phyloP scores from a whole-genome alignment of 805 yeast genomes.

The Maudiozyma turicensis region DNA sequence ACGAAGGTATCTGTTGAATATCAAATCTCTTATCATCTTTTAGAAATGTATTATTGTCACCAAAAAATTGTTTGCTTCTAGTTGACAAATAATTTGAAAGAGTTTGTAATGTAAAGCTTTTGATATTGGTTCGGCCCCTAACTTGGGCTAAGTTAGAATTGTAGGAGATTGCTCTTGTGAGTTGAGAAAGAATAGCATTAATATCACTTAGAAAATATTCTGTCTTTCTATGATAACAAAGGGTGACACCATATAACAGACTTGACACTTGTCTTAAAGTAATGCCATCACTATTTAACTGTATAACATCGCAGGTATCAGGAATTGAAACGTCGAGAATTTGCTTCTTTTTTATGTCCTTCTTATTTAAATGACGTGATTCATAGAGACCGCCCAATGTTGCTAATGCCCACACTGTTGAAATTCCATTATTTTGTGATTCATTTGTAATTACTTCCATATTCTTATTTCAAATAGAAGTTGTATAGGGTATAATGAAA shows the following conservation, averaged over 20 bases:
- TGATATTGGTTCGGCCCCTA: neutral
- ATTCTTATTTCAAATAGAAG: too few relatives aligned
- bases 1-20: slow-evolving; percentile 12
- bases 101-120: neutral
- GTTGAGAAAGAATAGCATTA: slow-evolving; percentile 13
- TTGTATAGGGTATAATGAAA: neutral
- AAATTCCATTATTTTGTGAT: slow-evolving; percentile 6
- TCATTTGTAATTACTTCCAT: neutral
- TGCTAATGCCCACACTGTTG: slow-evolving; percentile 27
- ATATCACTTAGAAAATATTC: slow-evolving; percentile 25
- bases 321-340: slow-evolving; percentile 27
- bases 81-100: neutral
- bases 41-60: slow-evolving; percentile 5
- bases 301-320: slow-evolving; percentile 20
- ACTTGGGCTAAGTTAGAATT: neutral
- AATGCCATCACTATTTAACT: slow-evolving; percentile 11
- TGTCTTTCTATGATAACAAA: slow-evolving; percentile 26
- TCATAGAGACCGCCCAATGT: slow-evolving; percentile 12
- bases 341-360: slow-evolving; percentile 20
- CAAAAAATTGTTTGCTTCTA: neutral
- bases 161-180: slow-evolving; percentile 10
- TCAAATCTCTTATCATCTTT: slow-evolving; percentile 23
- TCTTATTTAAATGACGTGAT: neutral
- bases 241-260: slow-evolving; percentile 25
- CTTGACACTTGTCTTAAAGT: slow-evolving; percentile 24